Evolutionary conservation across 73 alveolate species (phyloP).

Genomic region (Blepharisma japonicum): DNA sequence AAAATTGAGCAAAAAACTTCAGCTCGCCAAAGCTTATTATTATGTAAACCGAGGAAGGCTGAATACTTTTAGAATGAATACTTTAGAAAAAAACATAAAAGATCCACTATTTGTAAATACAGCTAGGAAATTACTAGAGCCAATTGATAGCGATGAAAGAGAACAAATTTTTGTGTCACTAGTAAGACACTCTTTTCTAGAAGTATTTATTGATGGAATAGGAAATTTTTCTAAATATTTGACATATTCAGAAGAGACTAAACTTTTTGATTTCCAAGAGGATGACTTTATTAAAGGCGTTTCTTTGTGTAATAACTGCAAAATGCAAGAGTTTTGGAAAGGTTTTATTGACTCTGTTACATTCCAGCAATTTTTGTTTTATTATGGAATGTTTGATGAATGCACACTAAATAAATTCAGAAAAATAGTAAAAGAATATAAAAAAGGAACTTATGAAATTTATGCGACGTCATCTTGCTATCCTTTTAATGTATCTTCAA

Average conservation of each 20-base stretch:
- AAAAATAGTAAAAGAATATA: not conserved
- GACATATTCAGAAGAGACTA: not conserved
- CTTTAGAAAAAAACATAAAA: not conserved
- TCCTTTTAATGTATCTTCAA: not conserved
- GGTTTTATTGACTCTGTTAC: not conserved
- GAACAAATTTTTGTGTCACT: slow-evolving; percentile 9
- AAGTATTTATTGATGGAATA: not conserved
- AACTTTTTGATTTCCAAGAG: not conserved
- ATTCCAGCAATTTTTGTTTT: not conserved
- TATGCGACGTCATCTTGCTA: not conserved
- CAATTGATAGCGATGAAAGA: not conserved
- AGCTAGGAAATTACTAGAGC: not conserved
- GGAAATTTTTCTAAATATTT: not conserved
- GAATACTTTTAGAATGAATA: slow-evolving; percentile 3
- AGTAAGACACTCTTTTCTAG: not conserved
- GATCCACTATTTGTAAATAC: not conserved
- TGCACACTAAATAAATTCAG: not conserved
- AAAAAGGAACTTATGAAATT: not conserved
- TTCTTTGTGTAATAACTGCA: not conserved
- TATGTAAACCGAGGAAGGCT: not conserved
- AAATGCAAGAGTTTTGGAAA: slow-evolving; percentile 22
- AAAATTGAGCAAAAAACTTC: not conserved
- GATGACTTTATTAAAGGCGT: not conserved
- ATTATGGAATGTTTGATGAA: not conserved
- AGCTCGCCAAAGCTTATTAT: slow-evolving; percentile 20